Percentiles rank a stretch among this genome's conserved stretches.
These are phyloP conservation scores for Adenanthera pavonina DNA, from an alignment of 306 rosid species.

Conservation along the genomic window DNA sequence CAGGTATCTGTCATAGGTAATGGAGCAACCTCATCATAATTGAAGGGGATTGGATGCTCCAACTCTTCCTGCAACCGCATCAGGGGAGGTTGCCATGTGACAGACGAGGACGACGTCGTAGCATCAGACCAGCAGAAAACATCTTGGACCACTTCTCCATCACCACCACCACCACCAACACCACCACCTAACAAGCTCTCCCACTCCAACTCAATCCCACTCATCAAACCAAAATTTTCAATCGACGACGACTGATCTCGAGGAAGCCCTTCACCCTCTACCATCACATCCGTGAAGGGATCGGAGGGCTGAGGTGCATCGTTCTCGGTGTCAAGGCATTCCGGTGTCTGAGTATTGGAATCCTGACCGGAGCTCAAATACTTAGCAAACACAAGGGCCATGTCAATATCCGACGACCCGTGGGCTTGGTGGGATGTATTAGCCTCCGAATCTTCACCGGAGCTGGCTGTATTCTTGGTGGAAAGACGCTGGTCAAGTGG, in stretches of 20 bases:
- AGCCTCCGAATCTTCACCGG: neutral
- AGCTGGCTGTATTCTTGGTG: neutral
- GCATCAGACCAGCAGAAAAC: slow-evolving; percentile 42
- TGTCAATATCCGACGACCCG: slow-evolving; percentile 63
- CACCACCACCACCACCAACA: slow-evolving; percentile 1
- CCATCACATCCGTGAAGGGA: neutral
- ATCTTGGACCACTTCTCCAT: slow-evolving; percentile 38
- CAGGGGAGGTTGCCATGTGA: slow-evolving; percentile 47
- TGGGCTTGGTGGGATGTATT: neutral
- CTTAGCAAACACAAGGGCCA: slow-evolving; percentile 76
- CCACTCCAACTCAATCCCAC: slow-evolving; percentile 46
- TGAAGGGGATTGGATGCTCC: slow-evolving; percentile 45
- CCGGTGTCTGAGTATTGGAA: slow-evolving; percentile 18
- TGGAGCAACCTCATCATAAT: slow-evolving; percentile 21
- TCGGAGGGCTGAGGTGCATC: slow-evolving; percentile 5
- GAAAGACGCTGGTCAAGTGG: neutral
- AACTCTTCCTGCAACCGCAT: slow-evolving; percentile 51
- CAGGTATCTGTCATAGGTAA: slow-evolving; percentile 50
- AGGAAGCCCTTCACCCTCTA: neutral
- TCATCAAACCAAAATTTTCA: slow-evolving; percentile 24
- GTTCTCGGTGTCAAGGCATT: slow-evolving; percentile 31
- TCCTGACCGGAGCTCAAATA: slow-evolving; percentile 48
- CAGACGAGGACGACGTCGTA: slow-evolving; percentile 23
- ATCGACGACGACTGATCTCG: slow-evolving; percentile 6
- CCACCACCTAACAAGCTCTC: slow-evolving; percentile 42